Conservation (phyloP, 306 rosid species). For the Comarum palustre region DNA sequence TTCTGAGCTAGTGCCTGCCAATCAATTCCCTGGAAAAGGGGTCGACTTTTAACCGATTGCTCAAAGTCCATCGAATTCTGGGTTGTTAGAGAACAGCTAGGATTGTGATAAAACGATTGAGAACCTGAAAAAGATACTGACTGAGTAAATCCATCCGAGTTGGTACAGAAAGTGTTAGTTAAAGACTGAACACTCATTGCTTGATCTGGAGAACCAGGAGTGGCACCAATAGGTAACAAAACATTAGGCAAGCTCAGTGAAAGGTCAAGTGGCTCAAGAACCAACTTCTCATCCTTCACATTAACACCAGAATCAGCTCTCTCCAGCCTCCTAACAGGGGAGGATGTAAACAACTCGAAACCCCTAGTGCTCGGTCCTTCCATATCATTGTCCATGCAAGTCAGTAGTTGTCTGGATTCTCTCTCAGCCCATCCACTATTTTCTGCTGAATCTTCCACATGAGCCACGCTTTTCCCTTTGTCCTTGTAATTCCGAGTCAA, state of each 20-base stretch:
- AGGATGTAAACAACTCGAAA: conserved; percentile 72
- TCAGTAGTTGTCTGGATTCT: conserved; percentile 45
- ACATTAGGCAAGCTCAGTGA: conserved; percentile 94
- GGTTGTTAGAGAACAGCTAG: conserved; percentile 89
- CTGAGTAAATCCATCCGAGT: conserved; percentile 89
- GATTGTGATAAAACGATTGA: conserved; percentile 86
- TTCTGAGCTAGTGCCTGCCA: conserved; percentile 84
- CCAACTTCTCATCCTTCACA: conserved; percentile 53
- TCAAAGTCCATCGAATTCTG: conserved; percentile 84
- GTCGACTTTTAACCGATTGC: conserved; percentile 91
- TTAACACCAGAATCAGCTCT: conserved; percentile 47
- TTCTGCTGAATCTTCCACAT: conserved; percentile 45
- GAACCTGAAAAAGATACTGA: conserved; percentile 95
- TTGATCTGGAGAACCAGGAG: conserved; percentile 84
- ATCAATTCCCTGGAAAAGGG: conserved; percentile 85
- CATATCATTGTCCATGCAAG: conserved; percentile 46
- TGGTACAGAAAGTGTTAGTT: conserved; percentile 60
- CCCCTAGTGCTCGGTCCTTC: conserved; percentile 92
- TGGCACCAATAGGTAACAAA: conserved; percentile 81
- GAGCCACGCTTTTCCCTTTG: conserved; percentile 72
- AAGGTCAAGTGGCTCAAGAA: conserved; percentile 74
- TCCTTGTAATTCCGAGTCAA: conserved; percentile 55
- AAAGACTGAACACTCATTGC: conserved; percentile 83
- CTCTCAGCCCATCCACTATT: conserved; percentile 52
- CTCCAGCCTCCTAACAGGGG: conserved; percentile 73